These are phyloP conservation scores for Carallia pectinifolia DNA, from an alignment of 345 rosid genomes.

Conservation along the genomic window DNA sequence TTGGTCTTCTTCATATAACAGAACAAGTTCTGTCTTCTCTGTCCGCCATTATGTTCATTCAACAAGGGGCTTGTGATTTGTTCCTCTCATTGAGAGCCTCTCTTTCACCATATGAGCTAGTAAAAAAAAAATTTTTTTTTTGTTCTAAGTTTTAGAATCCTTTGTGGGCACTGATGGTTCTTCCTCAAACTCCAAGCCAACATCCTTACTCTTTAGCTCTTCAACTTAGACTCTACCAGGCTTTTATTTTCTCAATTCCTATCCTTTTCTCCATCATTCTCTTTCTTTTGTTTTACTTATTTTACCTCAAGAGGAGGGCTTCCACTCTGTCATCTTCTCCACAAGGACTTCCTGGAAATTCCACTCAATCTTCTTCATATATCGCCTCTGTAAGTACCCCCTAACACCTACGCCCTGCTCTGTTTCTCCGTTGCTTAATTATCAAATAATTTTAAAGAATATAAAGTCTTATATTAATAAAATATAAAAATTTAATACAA, in stretches of 20 bases:
- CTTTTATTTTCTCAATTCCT: slow-evolving; percentile 95
- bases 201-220: slow-evolving; percentile 80
- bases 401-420: neutral
- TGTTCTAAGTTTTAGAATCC: no score
- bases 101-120: no score
- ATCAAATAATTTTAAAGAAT: neutral
- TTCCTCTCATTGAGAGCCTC: neutral
- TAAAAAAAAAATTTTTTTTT: no score
- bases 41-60: slow-evolving; percentile 9
- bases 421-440: neutral
- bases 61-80: slow-evolving; percentile 4
- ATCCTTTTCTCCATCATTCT: slow-evolving; percentile 90
- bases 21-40: neutral
- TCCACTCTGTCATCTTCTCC: slow-evolving; percentile 42
- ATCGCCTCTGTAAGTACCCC: slow-evolving; percentile 46
- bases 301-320: slow-evolving; percentile 93
- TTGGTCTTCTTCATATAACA: neutral
- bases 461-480: no score
- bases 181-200: slow-evolving; percentile 51
- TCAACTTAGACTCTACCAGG: slow-evolving; percentile 91
- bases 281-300: slow-evolving; percentile 79
- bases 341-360: slow-evolving; percentile 45
- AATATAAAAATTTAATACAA: no score
- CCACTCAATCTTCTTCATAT: slow-evolving; percentile 40
- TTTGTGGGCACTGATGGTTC: neutral